Base-by-base conservation (phyloP, 2,329 filamentous ascomycete genomes). In the Trichoderma atrobrunneum region DNA sequence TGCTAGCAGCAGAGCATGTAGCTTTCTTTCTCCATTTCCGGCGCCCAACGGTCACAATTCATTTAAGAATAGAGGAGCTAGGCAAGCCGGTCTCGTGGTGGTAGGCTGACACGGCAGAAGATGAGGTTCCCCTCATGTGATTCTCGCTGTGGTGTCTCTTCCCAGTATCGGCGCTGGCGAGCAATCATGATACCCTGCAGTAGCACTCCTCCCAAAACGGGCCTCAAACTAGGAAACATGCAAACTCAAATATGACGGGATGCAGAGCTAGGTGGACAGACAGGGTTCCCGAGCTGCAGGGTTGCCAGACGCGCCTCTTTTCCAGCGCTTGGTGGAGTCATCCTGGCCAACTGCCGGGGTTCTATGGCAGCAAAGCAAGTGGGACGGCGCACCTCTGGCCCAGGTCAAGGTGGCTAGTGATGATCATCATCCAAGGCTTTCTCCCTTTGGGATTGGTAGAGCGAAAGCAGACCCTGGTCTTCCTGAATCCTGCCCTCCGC, bases 241-340 rank as follows among this genome's bases (percentile, higher is more conserved):
- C 36, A 69, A 69, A 51, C 66, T 51, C 66, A 60, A 69, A 60
- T 60, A 28, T 69, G 66, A 69, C 36, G 56, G 48, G 54, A 51
- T 60, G 34, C 54, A 36, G 11, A 61, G 28, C n/a, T 34, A 32
- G 66, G 66, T 69, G 56, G 34, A 69, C 66, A 69, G 57, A 69
- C 66, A 34, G 16, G 57, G 57, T 62, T 36, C 43, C 67, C 43
- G 56, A 54, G 68, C 60, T 56, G 68, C 68, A 71, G 48, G 59
- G 68, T 64, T 71, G 60, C 60, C 56, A 71, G 48, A 54, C 57
- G 57, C 24, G 67, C 26, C 67, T 36, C 21, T 32, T 14, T 62
- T 24, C 28, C 54, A 66, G 21, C 62, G 69, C 62, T 56, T 24
- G 56, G 69, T 59, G 69, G 69, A 71, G 54, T 48, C 36, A 28